These are phyloP conservation scores for Fusarium torreyae DNA, from an alignment of 2,329 filamentous ascomycete species.

Conservation along the genomic window DNA sequence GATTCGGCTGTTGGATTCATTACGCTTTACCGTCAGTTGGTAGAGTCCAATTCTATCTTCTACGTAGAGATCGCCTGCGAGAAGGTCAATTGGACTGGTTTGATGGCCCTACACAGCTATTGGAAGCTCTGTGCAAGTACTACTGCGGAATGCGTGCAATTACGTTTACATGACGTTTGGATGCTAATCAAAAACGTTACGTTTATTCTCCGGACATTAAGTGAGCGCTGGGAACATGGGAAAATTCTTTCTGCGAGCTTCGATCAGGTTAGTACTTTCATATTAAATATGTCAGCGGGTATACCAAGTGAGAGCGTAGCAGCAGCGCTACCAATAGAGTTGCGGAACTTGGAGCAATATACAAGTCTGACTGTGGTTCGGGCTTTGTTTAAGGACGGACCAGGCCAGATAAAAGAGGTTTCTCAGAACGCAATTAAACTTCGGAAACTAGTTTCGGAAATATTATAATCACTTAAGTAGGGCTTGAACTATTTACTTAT, in stretches of 20 bases:
- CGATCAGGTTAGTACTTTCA: background rate
- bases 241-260: background rate
- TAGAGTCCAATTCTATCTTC: conserved; percentile 19
- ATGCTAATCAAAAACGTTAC: conserved; percentile 14
- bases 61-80: conserved; percentile 21
- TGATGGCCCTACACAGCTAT: conserved; percentile 6
- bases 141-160: fast-evolving
- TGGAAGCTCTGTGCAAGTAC: background rate
- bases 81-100: conserved; percentile 13
- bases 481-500: no score
- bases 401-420: no score
- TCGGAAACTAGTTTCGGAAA: background rate
- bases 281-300: background rate
- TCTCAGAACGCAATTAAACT: background rate
- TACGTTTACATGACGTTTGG: background rate
- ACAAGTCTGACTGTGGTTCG: conserved; percentile 9
- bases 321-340: no score
- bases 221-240: conserved; percentile 23
- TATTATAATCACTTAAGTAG: no score
- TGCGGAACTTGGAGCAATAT: conserved; percentile 2
- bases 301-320: no score
- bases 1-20: conserved; percentile 12
- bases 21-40: background rate
- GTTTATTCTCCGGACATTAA: background rate
- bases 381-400: background rate